Evolutionary conservation across 805 yeast genomes (phyloP).

Genomic region (Scheffersomyces stipitis): DNA sequence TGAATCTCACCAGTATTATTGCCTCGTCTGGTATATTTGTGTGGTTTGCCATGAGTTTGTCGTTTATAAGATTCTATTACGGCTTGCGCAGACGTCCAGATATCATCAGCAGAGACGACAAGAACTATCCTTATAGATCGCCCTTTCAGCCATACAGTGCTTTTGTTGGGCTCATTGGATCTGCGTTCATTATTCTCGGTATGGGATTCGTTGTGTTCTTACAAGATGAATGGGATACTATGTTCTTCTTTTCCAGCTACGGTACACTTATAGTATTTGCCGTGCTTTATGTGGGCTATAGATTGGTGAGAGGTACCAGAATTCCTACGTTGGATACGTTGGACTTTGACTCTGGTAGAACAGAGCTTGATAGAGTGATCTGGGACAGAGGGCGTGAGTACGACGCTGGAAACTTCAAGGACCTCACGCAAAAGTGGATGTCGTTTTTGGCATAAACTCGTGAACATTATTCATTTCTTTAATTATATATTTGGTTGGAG

Average conservation of each 20-base stretch:
- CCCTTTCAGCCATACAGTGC: slow-evolving; percentile 73
- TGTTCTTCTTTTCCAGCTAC: slow-evolving; percentile 64
- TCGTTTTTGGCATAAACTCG: slow-evolving; percentile 36
- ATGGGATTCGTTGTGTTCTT: slow-evolving; percentile 67
- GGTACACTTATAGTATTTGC: slow-evolving; percentile 58
- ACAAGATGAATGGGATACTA: slow-evolving; percentile 55
- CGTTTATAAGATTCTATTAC: slow-evolving; percentile 62
- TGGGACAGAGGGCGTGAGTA: slow-evolving; percentile 73
- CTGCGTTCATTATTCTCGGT: slow-evolving; percentile 48
- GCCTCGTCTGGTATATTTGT: slow-evolving; percentile 76
- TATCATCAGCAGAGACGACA: slow-evolving; percentile 60
- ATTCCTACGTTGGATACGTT: slow-evolving; percentile 68
- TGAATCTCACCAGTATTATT: slow-evolving; percentile 62
- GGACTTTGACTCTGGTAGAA: slow-evolving; percentile 80
- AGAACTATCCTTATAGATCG: slow-evolving; percentile 65
- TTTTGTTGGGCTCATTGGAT: slow-evolving; percentile 58
- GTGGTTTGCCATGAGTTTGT: slow-evolving; percentile 73
- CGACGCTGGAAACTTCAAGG: slow-evolving; percentile 32
- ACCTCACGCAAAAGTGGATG: slow-evolving; percentile 28
- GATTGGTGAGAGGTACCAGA: slow-evolving; percentile 59
- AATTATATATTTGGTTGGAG: no score
- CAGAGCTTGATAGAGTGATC: slow-evolving; percentile 75
- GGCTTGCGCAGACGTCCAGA: slow-evolving; percentile 64
- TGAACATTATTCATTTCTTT: no score
- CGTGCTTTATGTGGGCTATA: slow-evolving; percentile 54